phyloP scores from a whole-genome alignment of 2,329 filamentous ascomycete species.

The Penicillium vulpinum region DNA sequence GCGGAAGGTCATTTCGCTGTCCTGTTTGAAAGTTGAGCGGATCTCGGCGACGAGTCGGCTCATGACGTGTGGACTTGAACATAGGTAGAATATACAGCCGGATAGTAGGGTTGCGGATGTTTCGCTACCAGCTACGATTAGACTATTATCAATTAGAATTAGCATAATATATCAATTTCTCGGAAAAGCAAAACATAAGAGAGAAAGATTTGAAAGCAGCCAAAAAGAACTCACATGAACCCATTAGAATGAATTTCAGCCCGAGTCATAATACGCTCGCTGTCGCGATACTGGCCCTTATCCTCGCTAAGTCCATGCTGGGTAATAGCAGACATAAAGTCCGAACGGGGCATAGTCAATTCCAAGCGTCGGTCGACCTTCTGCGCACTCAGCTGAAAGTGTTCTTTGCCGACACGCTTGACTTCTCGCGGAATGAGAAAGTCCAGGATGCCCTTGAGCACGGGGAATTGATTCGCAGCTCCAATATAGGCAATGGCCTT shows the following conservation, averaged over 20 bases:
- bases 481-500: conserved; percentile 20
- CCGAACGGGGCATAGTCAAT: conserved; percentile 16
- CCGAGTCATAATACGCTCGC: conserved; percentile 22
- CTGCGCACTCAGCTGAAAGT: conserved; percentile 22
- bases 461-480: conserved; percentile 22
- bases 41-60: conserved; percentile 25
- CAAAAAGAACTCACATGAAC: conserved; percentile 19
- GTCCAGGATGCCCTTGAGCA: conserved; percentile 9
- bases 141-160: conserved; percentile 6
- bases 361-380: conserved; percentile 25
- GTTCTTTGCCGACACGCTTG: conserved; percentile 15
- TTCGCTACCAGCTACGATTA: conserved; percentile 41
- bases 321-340: conserved; percentile 29
- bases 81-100: conserved; percentile 35
- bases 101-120: conserved; percentile 45
- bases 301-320: conserved; percentile 23
- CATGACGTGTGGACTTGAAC: conserved; percentile 20
- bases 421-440: conserved; percentile 14
- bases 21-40: conserved; percentile 21
- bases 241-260: conserved; percentile 28
- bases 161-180: background rate
- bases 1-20: conserved; percentile 35
- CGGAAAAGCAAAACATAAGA: background rate
- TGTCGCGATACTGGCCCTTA: conserved; percentile 15
- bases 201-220: background rate